Evolutionary conservation across 768 basidiomycete genomes (phyloP).

Genomic region (Collybiopsis confluens): DNA sequence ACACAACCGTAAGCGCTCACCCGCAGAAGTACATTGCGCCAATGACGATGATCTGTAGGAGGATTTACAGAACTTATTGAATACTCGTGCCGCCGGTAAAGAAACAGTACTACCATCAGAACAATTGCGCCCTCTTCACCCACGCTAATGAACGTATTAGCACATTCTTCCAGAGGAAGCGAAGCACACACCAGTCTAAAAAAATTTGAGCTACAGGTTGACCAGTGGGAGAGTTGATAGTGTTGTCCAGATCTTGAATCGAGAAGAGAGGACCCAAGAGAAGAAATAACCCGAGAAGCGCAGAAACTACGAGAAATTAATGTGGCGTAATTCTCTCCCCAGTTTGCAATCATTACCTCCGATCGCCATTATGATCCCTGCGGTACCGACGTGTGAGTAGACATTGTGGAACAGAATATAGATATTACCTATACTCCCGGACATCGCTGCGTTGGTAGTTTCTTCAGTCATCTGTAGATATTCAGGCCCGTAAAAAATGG

Average conservation of each 20-base stretch:
- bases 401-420: background rate
- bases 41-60: conserved; percentile 52
- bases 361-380: conserved; percentile 62
- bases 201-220: conserved; percentile 80
- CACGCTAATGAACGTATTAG: conserved; percentile 24
- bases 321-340: no score
- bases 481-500: background rate
- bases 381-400: background rate
- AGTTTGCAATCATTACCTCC: conserved; percentile 20
- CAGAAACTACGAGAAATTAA: conserved; percentile 37
- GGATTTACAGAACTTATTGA: no score
- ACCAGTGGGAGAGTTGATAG: conserved; percentile 48
- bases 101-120: conserved; percentile 61
- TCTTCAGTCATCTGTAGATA: conserved; percentile 67
- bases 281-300: conserved; percentile 73
- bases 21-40: conserved; percentile 76
- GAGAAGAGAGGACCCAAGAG: conserved; percentile 70
- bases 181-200: conserved; percentile 43
- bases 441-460: conserved; percentile 64
- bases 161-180: no score
- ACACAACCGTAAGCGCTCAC: conserved; percentile 25
- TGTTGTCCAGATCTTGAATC: conserved; percentile 63
- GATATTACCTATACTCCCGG: conserved; percentile 45
- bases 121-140: conserved; percentile 72
- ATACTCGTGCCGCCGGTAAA: no score